Evolutionary conservation across 768 basidiomycete species (phyloP).

Genomic region (Lepiota venenata): DNA sequence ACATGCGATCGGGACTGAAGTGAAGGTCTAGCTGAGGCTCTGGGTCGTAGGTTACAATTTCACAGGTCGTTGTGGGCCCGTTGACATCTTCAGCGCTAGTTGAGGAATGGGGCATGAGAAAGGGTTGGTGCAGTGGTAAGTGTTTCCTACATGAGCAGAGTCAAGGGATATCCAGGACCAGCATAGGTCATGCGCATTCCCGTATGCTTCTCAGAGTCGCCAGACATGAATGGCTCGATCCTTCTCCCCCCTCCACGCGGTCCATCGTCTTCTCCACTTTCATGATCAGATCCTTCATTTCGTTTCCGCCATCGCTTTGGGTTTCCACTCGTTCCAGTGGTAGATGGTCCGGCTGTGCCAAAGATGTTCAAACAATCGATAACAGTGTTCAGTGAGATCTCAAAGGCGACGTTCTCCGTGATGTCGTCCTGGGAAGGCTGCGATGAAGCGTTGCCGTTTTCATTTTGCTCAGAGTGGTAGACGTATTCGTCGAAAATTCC

Average conservation of each 20-base stretch:
- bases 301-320: constrained; percentile 47
- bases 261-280: constrained; percentile 33
- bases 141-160: constrained; percentile 64
- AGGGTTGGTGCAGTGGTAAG: constrained; percentile 13
- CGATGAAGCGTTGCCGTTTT: constrained; percentile 12
- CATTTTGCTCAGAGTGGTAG: constrained; percentile 17
- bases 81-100: constrained; percentile 69
- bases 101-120: neutral
- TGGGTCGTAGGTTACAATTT: constrained; percentile 81
- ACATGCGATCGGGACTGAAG: constrained; percentile 68
- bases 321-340: constrained; percentile 24
- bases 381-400: constrained; percentile 79
- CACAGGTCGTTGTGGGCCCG: constrained; percentile 85
- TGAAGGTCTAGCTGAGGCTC: constrained; percentile 79
- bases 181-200: constrained; percentile 83
- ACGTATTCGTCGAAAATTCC: constrained; percentile 13
- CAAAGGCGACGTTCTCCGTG: constrained; percentile 52
- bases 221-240: constrained; percentile 60
- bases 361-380: constrained; percentile 94
- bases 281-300: constrained; percentile 45
- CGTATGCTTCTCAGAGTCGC: constrained; percentile 60
- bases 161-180: constrained; percentile 76
- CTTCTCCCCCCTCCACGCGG: constrained; percentile 34
- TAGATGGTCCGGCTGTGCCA: constrained; percentile 63
- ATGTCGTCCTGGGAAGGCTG: constrained; percentile 17